phyloP scores from a whole-genome alignment of 2,329 filamentous ascomycete genomes.

The Colletotrichum caudatum region DNA sequence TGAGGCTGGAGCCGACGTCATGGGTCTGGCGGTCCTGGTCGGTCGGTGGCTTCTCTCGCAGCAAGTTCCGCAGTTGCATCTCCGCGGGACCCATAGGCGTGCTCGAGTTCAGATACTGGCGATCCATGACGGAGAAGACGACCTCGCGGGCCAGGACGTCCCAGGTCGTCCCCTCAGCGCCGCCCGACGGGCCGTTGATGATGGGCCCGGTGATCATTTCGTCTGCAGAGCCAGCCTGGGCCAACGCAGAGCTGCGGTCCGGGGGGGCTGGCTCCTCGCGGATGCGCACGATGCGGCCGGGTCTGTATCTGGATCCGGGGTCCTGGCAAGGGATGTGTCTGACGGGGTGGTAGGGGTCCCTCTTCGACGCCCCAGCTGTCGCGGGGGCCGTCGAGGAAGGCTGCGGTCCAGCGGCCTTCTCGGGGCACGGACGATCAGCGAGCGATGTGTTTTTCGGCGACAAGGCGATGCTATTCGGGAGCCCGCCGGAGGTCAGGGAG shows the following conservation, averaged over 20 bases:
- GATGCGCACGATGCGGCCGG: not conserved
- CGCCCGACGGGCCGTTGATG: not conserved
- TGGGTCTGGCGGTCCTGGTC: not conserved
- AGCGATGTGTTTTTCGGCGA: not conserved
- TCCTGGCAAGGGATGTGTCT: slow-evolving; percentile 6
- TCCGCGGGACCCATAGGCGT: not conserved
- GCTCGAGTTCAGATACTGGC: too few species aligned
- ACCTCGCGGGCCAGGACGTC: not conserved
- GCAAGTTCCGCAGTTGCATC: not conserved
- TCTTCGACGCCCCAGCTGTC: not conserved
- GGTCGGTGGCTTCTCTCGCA: not conserved
- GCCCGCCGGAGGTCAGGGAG: not conserved
- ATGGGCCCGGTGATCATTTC: not conserved
- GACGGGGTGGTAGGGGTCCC: not conserved
- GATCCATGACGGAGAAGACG: not conserved
- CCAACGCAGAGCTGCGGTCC: not conserved
- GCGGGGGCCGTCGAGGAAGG: not conserved
- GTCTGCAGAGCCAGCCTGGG: not conserved
- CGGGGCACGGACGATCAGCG: not conserved
- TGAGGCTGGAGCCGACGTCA: not conserved
- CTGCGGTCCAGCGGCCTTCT: not conserved
- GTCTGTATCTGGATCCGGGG: slow-evolving; percentile 6
- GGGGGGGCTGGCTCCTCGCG: not conserved
- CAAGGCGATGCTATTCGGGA: not conserved
- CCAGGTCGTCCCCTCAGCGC: not conserved